Evolutionary conservation across 2,329 filamentous ascomycete species (phyloP).

Genomic region (Atkinsonella texensis): DNA sequence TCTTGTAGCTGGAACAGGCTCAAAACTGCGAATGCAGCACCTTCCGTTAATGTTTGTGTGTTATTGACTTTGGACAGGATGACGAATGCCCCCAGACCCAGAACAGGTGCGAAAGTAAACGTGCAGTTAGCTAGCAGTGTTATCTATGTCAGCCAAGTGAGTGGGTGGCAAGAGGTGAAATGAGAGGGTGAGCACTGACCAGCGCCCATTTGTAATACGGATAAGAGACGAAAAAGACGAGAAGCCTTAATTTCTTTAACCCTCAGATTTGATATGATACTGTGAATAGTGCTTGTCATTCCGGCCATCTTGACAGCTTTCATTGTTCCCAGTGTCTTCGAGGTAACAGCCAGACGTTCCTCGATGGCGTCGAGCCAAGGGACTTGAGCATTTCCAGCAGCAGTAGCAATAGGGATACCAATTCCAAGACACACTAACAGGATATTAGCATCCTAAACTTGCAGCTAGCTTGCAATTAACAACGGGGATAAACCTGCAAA

Average conservation of each 20-base stretch:
- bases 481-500: conserved; percentile 6
- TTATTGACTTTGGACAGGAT: conserved; percentile 8
- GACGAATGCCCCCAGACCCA: conserved; percentile 10
- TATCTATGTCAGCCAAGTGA: conserved; percentile 3
- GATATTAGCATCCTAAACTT: background rate
- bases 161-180: background rate
- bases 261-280: conserved; percentile 22
- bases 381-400: conserved; percentile 12
- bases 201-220: conserved; percentile 4
- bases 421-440: conserved; percentile 5
- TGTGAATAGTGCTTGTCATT: conserved; percentile 20
- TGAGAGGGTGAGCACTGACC: background rate
- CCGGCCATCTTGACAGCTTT: conserved; percentile 32
- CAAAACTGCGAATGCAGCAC: conserved; percentile 11
- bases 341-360: conserved; percentile 13
- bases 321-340: conserved; percentile 17
- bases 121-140: conserved; percentile 7
- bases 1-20: conserved; percentile 12
- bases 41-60: conserved; percentile 10
- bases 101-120: conserved; percentile 10
- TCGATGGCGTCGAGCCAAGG: conserved; percentile 17
- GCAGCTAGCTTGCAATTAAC: background rate
- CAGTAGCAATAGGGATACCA: conserved; percentile 12
- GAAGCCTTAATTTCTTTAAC: conserved; percentile 22
- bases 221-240: conserved; percentile 14